Percentiles rank a stretch among this genome's conserved stretches.
Conservation (phyloP, 2,329 filamentous ascomycete species). For the Esteya vermicola region DNA sequence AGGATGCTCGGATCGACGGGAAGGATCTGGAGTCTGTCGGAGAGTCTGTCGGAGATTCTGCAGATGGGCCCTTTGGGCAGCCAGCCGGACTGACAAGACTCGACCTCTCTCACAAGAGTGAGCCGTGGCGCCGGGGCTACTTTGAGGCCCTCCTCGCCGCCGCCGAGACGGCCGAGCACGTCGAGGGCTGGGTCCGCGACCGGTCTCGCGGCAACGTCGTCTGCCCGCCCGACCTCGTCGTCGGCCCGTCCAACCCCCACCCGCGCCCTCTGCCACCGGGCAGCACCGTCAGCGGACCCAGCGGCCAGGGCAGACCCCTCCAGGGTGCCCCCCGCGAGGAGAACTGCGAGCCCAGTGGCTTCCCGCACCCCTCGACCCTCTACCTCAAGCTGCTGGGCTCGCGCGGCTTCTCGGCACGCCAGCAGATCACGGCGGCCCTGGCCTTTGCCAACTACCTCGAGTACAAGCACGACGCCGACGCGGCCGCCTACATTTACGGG, state of each 20-base stretch:
- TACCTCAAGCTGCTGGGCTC: conserved; percentile 76
- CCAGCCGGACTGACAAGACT: too few species aligned
- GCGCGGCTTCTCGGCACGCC: conserved; percentile 61
- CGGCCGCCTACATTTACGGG: conserved; percentile 7
- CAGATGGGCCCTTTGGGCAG: not conserved
- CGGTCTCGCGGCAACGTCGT: conserved; percentile 47
- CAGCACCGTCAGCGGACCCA: too few species aligned
- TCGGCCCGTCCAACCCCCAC: conserved; percentile 71
- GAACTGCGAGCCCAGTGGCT: conserved; percentile 58
- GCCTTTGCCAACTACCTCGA: conserved; percentile 78
- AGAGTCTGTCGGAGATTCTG: too few species aligned
- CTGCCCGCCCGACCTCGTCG: conserved; percentile 59
- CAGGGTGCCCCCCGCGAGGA: conserved; percentile 58
- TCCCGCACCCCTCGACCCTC: conserved; percentile 55
- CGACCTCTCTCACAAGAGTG: conserved; percentile 61
- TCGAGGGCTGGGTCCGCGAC: conserved; percentile 68
- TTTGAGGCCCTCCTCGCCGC: conserved; percentile 67
- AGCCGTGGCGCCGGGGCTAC: conserved; percentile 78
- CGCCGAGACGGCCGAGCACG: conserved; percentile 62
- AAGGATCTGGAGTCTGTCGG: conserved; percentile 20
- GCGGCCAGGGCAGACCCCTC: too few species aligned
- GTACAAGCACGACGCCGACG: conserved; percentile 41
- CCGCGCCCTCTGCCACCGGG: conserved; percentile 59
- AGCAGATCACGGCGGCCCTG: conserved; percentile 68
- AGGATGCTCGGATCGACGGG: conserved; percentile 56